A percentile compares a stretch with the other conserved stretches of the same genome.
Evolutionary conservation across 805 yeast genomes (phyloP).

Genomic region (Torulaspora quercuum): DNA sequence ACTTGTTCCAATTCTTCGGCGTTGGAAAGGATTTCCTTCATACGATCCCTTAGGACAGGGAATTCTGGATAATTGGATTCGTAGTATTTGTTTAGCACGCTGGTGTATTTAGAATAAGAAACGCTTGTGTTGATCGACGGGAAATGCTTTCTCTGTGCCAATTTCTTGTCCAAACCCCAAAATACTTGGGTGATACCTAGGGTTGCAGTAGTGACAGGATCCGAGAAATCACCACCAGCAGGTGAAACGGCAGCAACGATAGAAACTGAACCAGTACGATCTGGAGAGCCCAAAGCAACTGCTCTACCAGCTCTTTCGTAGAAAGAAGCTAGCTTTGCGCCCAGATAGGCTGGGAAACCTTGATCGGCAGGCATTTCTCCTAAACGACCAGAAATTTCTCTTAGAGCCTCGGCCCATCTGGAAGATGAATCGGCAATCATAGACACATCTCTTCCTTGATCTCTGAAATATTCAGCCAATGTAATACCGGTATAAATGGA

Average conservation of each 20-base stretch:
- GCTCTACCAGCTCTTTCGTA: conserved; percentile 99
- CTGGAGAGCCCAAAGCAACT: conserved; percentile 91
- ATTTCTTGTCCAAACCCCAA: conserved; percentile 99
- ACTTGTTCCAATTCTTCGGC: conserved; percentile 99
- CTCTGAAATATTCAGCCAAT: conserved; percentile 98
- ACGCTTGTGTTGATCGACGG: conserved; percentile 96
- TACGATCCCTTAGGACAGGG: conserved; percentile 83
- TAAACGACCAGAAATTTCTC: conserved; percentile 99
- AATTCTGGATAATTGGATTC: conserved; percentile 85
- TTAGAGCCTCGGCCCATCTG: conserved; percentile 99
- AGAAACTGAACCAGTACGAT: conserved; percentile 96
- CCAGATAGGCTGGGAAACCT: conserved; percentile 99
- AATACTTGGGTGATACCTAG: conserved; percentile 99
- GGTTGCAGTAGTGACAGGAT: conserved; percentile 97
- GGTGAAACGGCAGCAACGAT: conserved; percentile 99
- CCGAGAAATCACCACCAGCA: conserved; percentile 99
- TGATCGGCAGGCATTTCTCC: conserved; percentile 99
- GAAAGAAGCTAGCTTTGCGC: conserved; percentile 98
- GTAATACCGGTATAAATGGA: conserved; percentile 99
- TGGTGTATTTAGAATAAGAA: conserved; percentile 95
- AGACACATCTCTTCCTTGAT: conserved; percentile 97
- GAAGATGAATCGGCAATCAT: conserved; percentile 99
- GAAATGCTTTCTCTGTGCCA: conserved; percentile 99
- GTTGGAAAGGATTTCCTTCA: conserved; percentile 89
- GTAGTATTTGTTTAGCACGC: conserved; percentile 79